phyloP scores from a whole-genome alignment of 1,139 yeast species.

The Debaryomyces psychrophilus region DNA sequence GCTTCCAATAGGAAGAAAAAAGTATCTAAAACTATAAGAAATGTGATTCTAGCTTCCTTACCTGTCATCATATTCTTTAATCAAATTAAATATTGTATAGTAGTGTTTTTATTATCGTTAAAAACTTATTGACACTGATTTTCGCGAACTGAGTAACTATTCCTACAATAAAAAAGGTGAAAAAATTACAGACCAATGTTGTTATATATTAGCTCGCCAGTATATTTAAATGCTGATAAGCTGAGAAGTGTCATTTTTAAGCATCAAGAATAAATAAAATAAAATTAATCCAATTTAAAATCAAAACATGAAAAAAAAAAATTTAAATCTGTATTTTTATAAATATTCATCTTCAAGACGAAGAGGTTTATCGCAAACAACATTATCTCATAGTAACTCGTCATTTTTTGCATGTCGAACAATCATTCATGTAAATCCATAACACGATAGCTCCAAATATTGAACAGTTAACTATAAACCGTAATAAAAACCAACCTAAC shows the following conservation, averaged over 20 bases:
- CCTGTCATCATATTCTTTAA: slow-evolving; percentile 31
- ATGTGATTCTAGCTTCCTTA: slow-evolving; percentile 74
- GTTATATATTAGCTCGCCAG: background rate
- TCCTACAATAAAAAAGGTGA: background rate
- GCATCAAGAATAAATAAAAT: slow-evolving; percentile 3
- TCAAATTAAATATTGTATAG: no score
- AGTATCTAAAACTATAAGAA: slow-evolving; percentile 77
- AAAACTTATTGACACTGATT: background rate
- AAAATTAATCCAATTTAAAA: slow-evolving; percentile 4
- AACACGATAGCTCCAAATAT: background rate
- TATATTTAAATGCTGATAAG: slow-evolving; percentile 2
- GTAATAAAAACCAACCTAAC: background rate
- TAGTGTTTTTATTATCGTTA: background rate
- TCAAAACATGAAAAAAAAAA: slow-evolving; percentile 4
- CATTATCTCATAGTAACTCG: background rate
- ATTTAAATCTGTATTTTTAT: background rate
- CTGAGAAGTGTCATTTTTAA: slow-evolving; percentile 1
- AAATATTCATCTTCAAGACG: slow-evolving; percentile 4
- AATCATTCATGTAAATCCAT: background rate
- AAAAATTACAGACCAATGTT: background rate
- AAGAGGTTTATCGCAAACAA: slow-evolving; percentile 2
- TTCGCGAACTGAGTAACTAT: background rate
- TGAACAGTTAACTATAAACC: background rate
- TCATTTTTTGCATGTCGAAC: background rate
- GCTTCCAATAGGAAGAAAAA: slow-evolving; percentile 84